These are phyloP conservation scores for Colletotrichum gigasporum DNA, from an alignment of 2,329 filamentous ascomycete species.

Conservation along the genomic window DNA sequence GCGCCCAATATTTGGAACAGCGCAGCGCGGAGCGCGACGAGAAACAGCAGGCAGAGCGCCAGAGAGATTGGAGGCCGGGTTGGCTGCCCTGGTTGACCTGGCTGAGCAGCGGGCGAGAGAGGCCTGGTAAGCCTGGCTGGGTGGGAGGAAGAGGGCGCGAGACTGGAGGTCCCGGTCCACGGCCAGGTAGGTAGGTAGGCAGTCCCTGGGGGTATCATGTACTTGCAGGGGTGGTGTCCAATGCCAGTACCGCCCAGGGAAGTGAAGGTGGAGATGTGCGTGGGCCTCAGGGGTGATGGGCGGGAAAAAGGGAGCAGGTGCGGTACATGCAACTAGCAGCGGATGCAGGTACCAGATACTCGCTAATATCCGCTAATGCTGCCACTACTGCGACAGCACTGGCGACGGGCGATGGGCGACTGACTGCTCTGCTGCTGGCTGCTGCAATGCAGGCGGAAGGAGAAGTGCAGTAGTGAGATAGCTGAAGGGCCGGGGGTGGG, in stretches of 20 bases:
- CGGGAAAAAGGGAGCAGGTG: slow-evolving; percentile 25
- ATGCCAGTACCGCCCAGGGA: slow-evolving; percentile 28
- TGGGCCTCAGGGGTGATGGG: slow-evolving; percentile 23
- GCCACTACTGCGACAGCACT: slow-evolving; percentile 14
- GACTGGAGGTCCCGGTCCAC: background rate
- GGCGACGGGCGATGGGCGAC: background rate
- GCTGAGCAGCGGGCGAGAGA: background rate
- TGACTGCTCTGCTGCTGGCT: slow-evolving; percentile 7
- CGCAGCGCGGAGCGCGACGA: slow-evolving; percentile 20
- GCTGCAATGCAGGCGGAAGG: slow-evolving; percentile 12
- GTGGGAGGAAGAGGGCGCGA: background rate
- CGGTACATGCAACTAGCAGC: slow-evolving; percentile 26
- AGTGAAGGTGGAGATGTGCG: slow-evolving; percentile 31
- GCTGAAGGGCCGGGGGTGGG: background rate
- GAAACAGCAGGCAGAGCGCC: slow-evolving; percentile 8
- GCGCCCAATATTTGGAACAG: slow-evolving; percentile 28
- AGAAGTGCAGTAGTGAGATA: background rate
- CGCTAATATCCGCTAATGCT: slow-evolving; percentile 28
- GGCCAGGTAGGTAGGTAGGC: background rate
- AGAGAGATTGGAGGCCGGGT: background rate
- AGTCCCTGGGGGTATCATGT: slow-evolving; percentile 20
- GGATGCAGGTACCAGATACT: slow-evolving; percentile 32
- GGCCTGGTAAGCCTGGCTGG: background rate
- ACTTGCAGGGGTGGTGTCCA: slow-evolving; percentile 23
- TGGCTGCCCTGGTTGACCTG: slow-evolving; percentile 15